These are phyloP conservation scores for Clonostachys sp. DNA, from an alignment of 2,329 filamentous ascomycete genomes.

Conservation along the genomic window DNA sequence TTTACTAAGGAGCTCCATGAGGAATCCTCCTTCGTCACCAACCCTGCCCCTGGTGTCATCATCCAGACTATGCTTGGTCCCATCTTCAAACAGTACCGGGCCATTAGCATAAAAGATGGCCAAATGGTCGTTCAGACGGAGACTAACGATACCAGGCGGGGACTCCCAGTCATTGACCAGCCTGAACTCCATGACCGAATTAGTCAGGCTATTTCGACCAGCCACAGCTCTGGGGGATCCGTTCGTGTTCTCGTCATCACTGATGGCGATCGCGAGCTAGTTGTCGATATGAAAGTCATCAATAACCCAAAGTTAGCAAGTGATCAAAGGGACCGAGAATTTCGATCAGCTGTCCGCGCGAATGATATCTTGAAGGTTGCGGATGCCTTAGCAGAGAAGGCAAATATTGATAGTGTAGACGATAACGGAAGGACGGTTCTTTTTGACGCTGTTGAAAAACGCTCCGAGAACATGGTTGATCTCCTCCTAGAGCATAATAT, in stretches of 20 bases:
- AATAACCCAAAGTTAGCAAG: conserved; percentile 67
- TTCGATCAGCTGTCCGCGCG: too few species aligned
- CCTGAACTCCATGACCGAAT: conserved; percentile 82
- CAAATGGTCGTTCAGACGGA: conserved; percentile 96
- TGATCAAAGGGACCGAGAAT: background rate
- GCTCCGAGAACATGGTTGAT: too few species aligned
- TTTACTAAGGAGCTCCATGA: conserved; percentile 99
- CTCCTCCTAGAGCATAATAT: too few species aligned
- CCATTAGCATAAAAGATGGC: conserved; percentile 90
- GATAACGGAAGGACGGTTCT: too few species aligned
- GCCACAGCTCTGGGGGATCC: conserved; percentile 79
- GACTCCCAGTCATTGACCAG: conserved; percentile 90
- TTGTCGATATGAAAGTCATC: conserved; percentile 98
- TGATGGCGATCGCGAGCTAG: conserved; percentile 88
- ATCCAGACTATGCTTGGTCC: conserved; percentile 99
- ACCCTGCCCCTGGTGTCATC: conserved; percentile 91
- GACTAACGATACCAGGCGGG: conserved; percentile 97
- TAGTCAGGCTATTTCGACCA: conserved; percentile 78
- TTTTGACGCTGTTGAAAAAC: too few species aligned
- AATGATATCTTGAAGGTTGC: too few species aligned
- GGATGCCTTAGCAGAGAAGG: too few species aligned
- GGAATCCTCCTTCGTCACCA: conserved; percentile 96
- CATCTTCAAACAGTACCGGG: conserved; percentile 99
- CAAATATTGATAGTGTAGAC: too few species aligned
- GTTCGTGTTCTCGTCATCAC: conserved; percentile 94